Evolutionary conservation across 1,284 basidiomycete species (phyloP).

Genomic region (Exobasidium rhododendri): DNA sequence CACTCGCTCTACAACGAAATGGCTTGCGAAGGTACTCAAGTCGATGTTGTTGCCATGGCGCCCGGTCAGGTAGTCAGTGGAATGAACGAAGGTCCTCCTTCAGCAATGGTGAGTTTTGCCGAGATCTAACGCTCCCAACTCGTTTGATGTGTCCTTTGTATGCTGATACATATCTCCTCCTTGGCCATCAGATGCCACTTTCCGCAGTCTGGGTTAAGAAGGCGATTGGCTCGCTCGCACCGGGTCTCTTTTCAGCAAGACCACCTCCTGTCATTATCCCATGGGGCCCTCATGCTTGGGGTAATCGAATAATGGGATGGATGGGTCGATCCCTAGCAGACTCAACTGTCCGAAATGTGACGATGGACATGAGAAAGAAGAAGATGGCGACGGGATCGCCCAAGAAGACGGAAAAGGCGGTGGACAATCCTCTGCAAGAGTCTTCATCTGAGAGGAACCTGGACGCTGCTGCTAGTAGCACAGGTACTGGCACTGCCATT

Average conservation of each 20-base stretch:
- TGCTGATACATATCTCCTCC: not conserved
- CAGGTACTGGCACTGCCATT: not conserved
- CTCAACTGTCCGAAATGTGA: not conserved
- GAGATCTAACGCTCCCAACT: too few relatives aligned
- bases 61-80: constrained; percentile 22
- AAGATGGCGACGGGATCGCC: not conserved
- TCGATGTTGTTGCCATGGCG: constrained; percentile 18
- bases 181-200: constrained; percentile 1
- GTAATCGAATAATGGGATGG: not conserved
- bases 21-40: constrained; percentile 13
- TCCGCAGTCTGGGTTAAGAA: not conserved
- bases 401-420: not conserved
- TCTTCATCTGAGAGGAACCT: too few relatives aligned
- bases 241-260: constrained; percentile 6
- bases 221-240: not conserved
- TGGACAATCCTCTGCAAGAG: not conserved
- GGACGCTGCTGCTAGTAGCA: not conserved
- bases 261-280: constrained; percentile 9
- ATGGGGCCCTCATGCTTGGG: constrained; percentile 4
- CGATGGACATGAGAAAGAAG: constrained; percentile 14
- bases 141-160: not conserved
- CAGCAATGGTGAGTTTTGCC: not conserved
- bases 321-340: constrained; percentile 1
- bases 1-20: constrained; percentile 22
- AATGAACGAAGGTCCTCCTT: constrained; percentile 21